A percentile compares a stretch with the other conserved stretches of the same genome.
These are phyloP conservation scores for Lasiodiplodia sp. DNA, from an alignment of 2,329 filamentous ascomycete genomes.

Conservation along the genomic window DNA sequence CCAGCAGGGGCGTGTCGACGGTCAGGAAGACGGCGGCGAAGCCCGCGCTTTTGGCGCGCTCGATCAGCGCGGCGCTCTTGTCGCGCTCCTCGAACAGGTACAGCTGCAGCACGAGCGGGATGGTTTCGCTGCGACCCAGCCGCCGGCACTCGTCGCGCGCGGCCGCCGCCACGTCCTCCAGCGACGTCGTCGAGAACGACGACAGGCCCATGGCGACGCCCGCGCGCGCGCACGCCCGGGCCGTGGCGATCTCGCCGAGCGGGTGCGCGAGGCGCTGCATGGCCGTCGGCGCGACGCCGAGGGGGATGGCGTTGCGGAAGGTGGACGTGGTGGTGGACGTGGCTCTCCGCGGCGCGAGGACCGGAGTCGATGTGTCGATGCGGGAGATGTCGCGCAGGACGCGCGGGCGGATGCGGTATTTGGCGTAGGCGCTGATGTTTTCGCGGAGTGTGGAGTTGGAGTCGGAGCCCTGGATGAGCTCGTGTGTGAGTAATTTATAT, in stretches of 20 bases:
- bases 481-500: not conserved
- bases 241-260: constrained; percentile 53
- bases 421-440: constrained; percentile 41
- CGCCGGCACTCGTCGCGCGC: constrained; percentile 41
- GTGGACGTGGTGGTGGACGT: not conserved
- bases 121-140: constrained; percentile 41
- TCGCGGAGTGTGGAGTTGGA: constrained; percentile 35
- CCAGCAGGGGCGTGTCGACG: constrained; percentile 64
- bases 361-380: constrained; percentile 43
- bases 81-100: constrained; percentile 65
- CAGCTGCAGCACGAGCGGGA: constrained; percentile 65
- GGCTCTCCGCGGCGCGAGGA: not conserved
- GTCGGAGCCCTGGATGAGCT: constrained; percentile 17
- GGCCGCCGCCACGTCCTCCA: constrained; percentile 56
- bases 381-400: constrained; percentile 50
- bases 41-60: constrained; percentile 54
- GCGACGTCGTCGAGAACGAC: constrained; percentile 50
- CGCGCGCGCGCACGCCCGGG: constrained; percentile 48
- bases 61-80: constrained; percentile 59
- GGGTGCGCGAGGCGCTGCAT: constrained; percentile 54
- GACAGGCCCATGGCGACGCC: constrained; percentile 48
- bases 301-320: constrained; percentile 52
- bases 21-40: constrained; percentile 65
- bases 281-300: constrained; percentile 52
- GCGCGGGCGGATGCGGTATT: constrained; percentile 42